Base-by-base conservation (phyloP, 805 yeast species). In the Nakazawaea peltata region DNA sequence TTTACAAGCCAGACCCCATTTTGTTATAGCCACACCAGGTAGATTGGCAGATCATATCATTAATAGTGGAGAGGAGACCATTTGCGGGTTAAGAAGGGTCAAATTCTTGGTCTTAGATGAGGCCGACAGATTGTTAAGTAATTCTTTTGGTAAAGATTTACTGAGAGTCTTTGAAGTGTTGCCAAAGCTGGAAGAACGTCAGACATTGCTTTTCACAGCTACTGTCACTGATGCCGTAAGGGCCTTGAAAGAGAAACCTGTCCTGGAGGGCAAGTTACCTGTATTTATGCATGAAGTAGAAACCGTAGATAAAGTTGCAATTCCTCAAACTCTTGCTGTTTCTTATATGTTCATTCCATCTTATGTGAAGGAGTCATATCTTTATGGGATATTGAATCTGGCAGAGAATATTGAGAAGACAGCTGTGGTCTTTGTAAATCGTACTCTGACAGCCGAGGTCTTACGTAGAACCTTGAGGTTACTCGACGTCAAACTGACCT, bases 21-120 rank as follows among this genome's bases (percentile, higher is more conserved):
- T 92, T 48, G 86, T 92, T 19, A 81, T 92, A 43, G 98, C 98
- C 2, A 92, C 98, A 0, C 98, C 98, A 0, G 98, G 98, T 12
- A 69, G 98, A 51, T 61, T 92, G 41, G 97, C 97, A 0, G 95
- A 86, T 53, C 97, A 90, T 57, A 78, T 92, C 14, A 57, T 80
- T 42, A 74, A 78, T 48, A 82, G 92, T 53, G 96, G 96, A 13
- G 94, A 82, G 39, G 97, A 92, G 42, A 83, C 94, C 4, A 66
- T 81, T 0, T 65, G 74, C 26, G 95, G 96, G 0, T 62, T 92
- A 32, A 74, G 79, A 46, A 67, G 94, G 45, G 80, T 82, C 13
- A 78, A 80, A 52, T 92, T 67, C 50, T 63, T 92, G 35, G 97
- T 92, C 2, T 63, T 92, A 2, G 98, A 92, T 66, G 98, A 90